Base-by-base conservation (phyloP, 2,329 filamentous ascomycete genomes). In the Neopestalotiopsis sp. region DNA sequence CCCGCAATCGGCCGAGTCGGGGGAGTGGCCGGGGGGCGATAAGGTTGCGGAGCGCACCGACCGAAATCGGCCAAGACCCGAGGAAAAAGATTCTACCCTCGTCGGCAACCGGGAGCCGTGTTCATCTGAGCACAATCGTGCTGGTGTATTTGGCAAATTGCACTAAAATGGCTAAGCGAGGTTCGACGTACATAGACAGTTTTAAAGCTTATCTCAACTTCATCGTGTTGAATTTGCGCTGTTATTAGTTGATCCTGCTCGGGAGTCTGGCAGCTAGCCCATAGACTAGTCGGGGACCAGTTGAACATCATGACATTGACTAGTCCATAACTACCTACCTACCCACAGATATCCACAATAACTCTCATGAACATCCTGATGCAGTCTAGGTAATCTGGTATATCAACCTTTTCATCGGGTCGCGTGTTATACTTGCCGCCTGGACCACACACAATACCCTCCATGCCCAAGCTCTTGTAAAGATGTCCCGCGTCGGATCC, bases 341-440 rank as follows among this genome's bases (percentile, higher is more conserved):
- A 74, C 4, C 73, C 73, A 61, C 74, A 75, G 10, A 75, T 66
- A 52, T 76, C 74, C 59, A 76, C 70, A 40, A 76, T 75, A 9
- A 76, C 69, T 56, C 72, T 67, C 67, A 76, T 74, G 57, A 76
- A 75, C 68, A 75, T 75, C 40, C 71, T 66, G 45, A 76, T 71
- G 42, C 71, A 73, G 68, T 75, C 74, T 24, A 76, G 65, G 65
- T 74, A 75, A 68, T 75, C 74, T 24, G 72, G 68, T 65, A 76
- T 74, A 67, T 75, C 74, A 1, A 76, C 74, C 67, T 72, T 72
- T 66, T 76, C 74, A 30, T 75, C 74, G 1, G 74, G 75, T 13
- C 75, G 67, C 4, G 74, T 76, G 60, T 75, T 76, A 61, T 76
- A 75, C 66, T 71, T 74, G 0, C 75, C 73, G 4, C 75, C 74